phyloP scores from a whole-genome alignment of 352 stramenopile genomes.

The Phytophthora cactorum region DNA sequence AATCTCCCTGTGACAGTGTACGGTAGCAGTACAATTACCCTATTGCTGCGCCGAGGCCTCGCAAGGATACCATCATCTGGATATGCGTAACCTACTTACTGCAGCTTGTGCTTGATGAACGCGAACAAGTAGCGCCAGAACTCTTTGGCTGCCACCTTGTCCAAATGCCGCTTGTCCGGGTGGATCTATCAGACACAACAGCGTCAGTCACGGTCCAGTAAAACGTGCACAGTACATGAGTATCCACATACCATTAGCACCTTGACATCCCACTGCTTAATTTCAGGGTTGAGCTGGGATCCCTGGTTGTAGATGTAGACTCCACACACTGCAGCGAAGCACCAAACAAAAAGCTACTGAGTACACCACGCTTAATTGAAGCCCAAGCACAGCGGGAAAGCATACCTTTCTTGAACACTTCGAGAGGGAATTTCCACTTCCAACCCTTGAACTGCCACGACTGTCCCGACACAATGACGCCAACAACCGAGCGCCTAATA shows the following conservation, averaged over 20 bases:
- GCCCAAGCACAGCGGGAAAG: neutral
- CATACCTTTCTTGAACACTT: constrained; percentile 92
- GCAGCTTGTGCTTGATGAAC: constrained; percentile 83
- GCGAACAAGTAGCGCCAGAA: constrained; percentile 93
- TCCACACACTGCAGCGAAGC: constrained; percentile 61
- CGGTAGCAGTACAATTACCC: constrained; percentile 1
- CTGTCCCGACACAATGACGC: constrained; percentile 89
- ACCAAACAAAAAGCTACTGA: constrained; percentile 10
- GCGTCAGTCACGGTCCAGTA: neutral
- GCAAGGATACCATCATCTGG: constrained; percentile 4
- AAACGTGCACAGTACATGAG: neutral
- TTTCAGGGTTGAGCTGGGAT: constrained; percentile 76
- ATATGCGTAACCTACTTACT: constrained; percentile 44
- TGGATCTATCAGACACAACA: constrained; percentile 63
- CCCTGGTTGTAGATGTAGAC: constrained; percentile 89
- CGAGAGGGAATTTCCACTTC: constrained; percentile 92
- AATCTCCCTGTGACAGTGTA: neutral
- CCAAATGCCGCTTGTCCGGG: constrained; percentile 90
- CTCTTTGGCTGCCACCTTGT: constrained; percentile 90
- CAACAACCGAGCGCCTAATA: constrained; percentile 86
- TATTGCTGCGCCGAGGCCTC: constrained; percentile 4
- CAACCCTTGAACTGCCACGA: constrained; percentile 94
- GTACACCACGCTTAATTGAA: neutral
- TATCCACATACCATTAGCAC: constrained; percentile 76
- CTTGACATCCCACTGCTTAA: constrained; percentile 92